A percentile compares a stretch with the other conserved stretches of the same genome.
phyloP scores from a whole-genome alignment of 257 asterid species.

The Scutellaria galericulata region DNA sequence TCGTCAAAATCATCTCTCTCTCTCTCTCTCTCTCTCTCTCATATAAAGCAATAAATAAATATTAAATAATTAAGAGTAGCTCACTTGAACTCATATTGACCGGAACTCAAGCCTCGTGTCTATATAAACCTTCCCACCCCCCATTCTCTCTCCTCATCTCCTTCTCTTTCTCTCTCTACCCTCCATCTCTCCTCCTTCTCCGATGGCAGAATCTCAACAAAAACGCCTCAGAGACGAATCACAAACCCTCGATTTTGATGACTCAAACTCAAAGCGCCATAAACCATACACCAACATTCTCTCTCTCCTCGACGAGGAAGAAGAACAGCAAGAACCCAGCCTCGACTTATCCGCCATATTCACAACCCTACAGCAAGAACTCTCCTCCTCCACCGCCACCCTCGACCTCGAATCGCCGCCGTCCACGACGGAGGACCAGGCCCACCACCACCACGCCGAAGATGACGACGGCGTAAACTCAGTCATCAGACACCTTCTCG shows the following conservation, averaged over 20 bases:
- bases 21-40: neutral
- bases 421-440: conserved; percentile 18
- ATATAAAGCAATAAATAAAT: neutral
- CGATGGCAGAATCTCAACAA: conserved; percentile 58
- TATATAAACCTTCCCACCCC: conserved; percentile 63
- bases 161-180: conserved; percentile 33
- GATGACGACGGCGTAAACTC: conserved; percentile 48
- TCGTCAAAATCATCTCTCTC: neutral
- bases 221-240: conserved; percentile 67
- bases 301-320: conserved; percentile 71
- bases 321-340: conserved; percentile 42
- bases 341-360: conserved; percentile 54
- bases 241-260: conserved; percentile 28
- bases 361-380: conserved; percentile 59
- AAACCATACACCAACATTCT: conserved; percentile 49
- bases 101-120: conserved; percentile 34
- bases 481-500: conserved; percentile 77
- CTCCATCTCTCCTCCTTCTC: neutral
- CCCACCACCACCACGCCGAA: conserved; percentile 3
- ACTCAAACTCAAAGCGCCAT: conserved; percentile 50
- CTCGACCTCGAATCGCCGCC: conserved; percentile 38
- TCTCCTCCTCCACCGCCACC: conserved; percentile 46
- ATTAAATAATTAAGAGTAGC: conserved; percentile 11
- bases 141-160: conserved; percentile 56
- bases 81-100: conserved; percentile 46